Evolutionary conservation across 306 rosid genomes (phyloP), one percentile per base, ranked within the genome.

Genomic region (Lablab purpureus): DNA sequence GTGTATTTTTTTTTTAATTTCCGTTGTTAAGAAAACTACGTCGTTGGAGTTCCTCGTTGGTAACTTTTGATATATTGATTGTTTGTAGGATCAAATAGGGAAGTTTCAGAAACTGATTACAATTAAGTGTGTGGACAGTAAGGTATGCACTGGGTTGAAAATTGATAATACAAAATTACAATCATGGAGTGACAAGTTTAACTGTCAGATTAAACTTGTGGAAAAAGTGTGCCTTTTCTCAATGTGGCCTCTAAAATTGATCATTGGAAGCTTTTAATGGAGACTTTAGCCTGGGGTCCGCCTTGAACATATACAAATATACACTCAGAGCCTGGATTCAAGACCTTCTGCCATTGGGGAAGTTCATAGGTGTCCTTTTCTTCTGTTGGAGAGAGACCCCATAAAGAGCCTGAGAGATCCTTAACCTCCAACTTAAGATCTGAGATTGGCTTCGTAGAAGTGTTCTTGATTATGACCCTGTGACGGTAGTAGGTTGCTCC

Each of bases 241-340:
- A 12, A 2, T 37, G 51, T 49, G 23, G 45, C 2, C 19, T 69
- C 46, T 67, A 45, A 9, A 73, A 75, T 55, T 23, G 45, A 45
- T 88, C 71, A 94, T 52, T 82, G 91, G 85, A 90, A 87, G 89
- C 91, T 88, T 40, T 60, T 75, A 51, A 92, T 80, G 2, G 83
- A 67, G 52, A 94, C 80, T 64, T 56, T 80, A 17, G 97, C 98
- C 50, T 93, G 98, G 15, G 97, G 94, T 25, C 98, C 98, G 1
- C 88, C 94, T 82, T 94, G 98, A 36, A 94, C 87, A 79, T 94
- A 90, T 32, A 94, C 88, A 71, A 89, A 92, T 9, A 45, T 62
- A 84, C 84, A 85, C 46, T 88, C 87, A 3, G 93, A 85, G 14
- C 86, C 93, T 23, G 97, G 94, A 13, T 88, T 88, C 69, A 92